Percentiles rank a stretch among this genome's conserved stretches.
Conservation (phyloP, 495 filamentous ascomycete species). For the Hypomontagnella monticulosa region DNA sequence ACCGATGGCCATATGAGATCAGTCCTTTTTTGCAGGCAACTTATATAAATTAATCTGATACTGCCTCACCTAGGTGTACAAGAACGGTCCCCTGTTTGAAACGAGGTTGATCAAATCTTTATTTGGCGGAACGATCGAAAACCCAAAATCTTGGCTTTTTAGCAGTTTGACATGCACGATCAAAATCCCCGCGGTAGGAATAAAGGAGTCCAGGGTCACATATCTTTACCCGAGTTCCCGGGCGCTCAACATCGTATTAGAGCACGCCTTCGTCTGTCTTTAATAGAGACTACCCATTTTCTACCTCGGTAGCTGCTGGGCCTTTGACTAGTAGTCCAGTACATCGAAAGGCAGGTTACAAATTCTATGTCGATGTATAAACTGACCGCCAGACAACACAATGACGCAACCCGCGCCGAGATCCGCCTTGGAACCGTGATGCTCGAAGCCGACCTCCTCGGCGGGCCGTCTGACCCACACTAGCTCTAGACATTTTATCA, state of each 20-base stretch:
- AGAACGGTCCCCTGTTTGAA: slow-evolving; percentile 7
- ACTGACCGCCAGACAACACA: slow-evolving; percentile 1
- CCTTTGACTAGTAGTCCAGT: background rate
- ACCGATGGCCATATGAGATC: background rate
- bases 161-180: slow-evolving; percentile 22
- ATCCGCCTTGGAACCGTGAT: slow-evolving; percentile 28
- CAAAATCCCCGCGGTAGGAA: slow-evolving; percentile 15
- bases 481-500: slow-evolving; percentile 9
- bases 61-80: slow-evolving; percentile 35
- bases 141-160: slow-evolving; percentile 28
- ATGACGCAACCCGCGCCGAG: slow-evolving; percentile 34
- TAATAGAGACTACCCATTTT: slow-evolving; percentile 1
- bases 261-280: slow-evolving; percentile 18
- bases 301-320: slow-evolving; percentile 3
- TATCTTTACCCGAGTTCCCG: slow-evolving; percentile 37
- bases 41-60: slow-evolving; percentile 19
- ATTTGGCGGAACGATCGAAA: slow-evolving; percentile 26
- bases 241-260: slow-evolving; percentile 19
- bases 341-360: slow-evolving; percentile 2
- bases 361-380: slow-evolving; percentile 5
- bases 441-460: slow-evolving; percentile 33
- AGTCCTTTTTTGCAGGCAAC: background rate
- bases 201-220: slow-evolving; percentile 22
- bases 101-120: slow-evolving; percentile 12
- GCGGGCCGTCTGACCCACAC: slow-evolving; percentile 39